Base-by-base conservation (phyloP, 441 rosid species). In the Adansonia gregorii region DNA sequence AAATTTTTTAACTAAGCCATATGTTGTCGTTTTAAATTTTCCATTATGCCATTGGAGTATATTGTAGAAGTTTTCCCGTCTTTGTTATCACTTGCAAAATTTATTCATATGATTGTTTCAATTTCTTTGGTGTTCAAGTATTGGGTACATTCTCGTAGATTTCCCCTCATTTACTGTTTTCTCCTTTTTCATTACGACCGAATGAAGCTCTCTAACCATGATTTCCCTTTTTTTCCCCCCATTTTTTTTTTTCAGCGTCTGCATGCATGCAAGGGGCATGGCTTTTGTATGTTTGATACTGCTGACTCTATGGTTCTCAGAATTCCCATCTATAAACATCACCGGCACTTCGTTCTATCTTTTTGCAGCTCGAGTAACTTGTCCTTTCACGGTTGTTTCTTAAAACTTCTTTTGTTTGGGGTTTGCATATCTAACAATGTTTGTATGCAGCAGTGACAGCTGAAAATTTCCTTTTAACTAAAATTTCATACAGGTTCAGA, bases 381-480 rank as follows among this genome's bases (percentile, higher is more conserved):
- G 64, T 17, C 8, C 63, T 20, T 17, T 8, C 48, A 15, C 8
- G 58, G 48, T 64, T 64, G 46, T 46, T 35, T 64, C 67, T 64
- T 35, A 64, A 15, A 64, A 64, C 24, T 35, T 64, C 0, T 27
- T 19, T 59, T 59, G 41, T 35, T 3, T 59, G 35, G 14, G 31
- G 14, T 6, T 35, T 59, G 64, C 64, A 59, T 59, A 6, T 20
- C 63, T 58, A 35, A 46, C 20, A 6, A 35, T 64, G 68, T 64
- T 20, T 22, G 64, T 59, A 8, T 59, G 35, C 64, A 59, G 35
- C 35, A 59, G 64, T 65, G 20, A 39, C 46, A 17, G 22, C 22
- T 65, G 49, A 65, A 35, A 39, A n/a, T 39, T 65, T 46, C 69
- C n/a, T 65, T 65, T 39, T 14, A 63, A 63, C 67, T 14, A 63